These are phyloP conservation scores for Alternaria dauci DNA, from an alignment of 2,329 filamentous ascomycete genomes.

Conservation along the genomic window DNA sequence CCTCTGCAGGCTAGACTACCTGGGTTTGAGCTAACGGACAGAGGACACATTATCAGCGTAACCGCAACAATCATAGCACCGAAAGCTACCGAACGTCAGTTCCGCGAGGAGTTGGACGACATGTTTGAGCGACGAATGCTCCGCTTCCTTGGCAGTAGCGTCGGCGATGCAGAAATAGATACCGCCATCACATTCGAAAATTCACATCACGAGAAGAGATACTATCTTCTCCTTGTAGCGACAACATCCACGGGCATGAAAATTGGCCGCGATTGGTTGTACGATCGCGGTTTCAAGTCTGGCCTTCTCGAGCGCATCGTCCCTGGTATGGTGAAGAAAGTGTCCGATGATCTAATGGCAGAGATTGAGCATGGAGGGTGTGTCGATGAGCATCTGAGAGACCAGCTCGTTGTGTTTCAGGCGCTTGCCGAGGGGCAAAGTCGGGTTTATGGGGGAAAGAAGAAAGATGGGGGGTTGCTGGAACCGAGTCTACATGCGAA, in stretches of 20 bases:
- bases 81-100: slow-evolving; percentile 37
- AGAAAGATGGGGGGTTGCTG: slow-evolving; percentile 26
- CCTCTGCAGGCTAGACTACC: slow-evolving; percentile 49
- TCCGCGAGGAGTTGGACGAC: slow-evolving; percentile 36
- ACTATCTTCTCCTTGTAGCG: slow-evolving; percentile 65
- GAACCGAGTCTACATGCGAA: slow-evolving; percentile 55
- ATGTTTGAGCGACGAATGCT: slow-evolving; percentile 31
- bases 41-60: slow-evolving; percentile 40
- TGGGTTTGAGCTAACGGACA: slow-evolving; percentile 46
- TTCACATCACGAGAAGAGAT: slow-evolving; percentile 55
- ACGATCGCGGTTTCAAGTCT: slow-evolving; percentile 43
- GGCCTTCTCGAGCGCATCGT: slow-evolving; percentile 39
- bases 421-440: slow-evolving; percentile 59
- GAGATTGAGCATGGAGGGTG: slow-evolving; percentile 59
- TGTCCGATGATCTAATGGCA: slow-evolving; percentile 54
- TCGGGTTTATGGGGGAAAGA: slow-evolving; percentile 42
- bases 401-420: slow-evolving; percentile 68
- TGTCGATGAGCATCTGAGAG: slow-evolving; percentile 64
- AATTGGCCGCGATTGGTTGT: slow-evolving; percentile 62
- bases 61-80: slow-evolving; percentile 53
- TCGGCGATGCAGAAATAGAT: slow-evolving; percentile 14
- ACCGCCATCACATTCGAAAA: slow-evolving; percentile 48
- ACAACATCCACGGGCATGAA: slow-evolving; percentile 58
- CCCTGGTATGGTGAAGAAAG: slow-evolving; percentile 53
- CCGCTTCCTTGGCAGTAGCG: slow-evolving; percentile 23